Evolutionary conservation across 2,329 filamentous ascomycete genomes (phyloP).

Genomic region (Fusarium pseudocircinatum): DNA sequence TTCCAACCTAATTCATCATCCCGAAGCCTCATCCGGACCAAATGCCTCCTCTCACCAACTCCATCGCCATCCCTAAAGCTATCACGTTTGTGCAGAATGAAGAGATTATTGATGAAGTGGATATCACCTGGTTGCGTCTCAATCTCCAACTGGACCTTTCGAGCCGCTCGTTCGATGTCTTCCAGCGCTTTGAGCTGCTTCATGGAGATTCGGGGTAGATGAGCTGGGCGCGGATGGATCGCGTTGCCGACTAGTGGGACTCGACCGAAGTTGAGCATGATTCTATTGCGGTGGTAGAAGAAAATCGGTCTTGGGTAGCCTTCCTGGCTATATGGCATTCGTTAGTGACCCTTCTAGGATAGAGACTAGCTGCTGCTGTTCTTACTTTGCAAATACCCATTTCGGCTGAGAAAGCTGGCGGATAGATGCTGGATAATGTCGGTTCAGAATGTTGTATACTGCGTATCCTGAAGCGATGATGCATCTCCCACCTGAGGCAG

Average conservation of each 20-base stretch:
- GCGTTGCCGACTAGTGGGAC: constrained; percentile 63
- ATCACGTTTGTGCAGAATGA: constrained; percentile 64
- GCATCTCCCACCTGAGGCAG: constrained; percentile 70
- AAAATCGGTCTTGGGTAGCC: constrained; percentile 62
- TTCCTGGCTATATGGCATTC: neutral
- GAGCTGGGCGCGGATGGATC: constrained; percentile 59
- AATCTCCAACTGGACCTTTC: constrained; percentile 64
- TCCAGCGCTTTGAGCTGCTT: constrained; percentile 66
- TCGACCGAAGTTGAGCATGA: constrained; percentile 68
- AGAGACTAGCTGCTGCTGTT: neutral
- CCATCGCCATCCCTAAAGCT: neutral
- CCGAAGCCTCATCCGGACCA: constrained; percentile 68
- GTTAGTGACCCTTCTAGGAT: too few species aligned
- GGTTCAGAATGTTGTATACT: constrained; percentile 74
- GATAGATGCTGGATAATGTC: constrained; percentile 61
- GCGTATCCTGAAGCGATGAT: constrained; percentile 72
- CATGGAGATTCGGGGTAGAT: constrained; percentile 59
- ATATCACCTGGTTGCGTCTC: constrained; percentile 61
- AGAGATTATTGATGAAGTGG: constrained; percentile 72
- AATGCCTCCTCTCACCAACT: constrained; percentile 51
- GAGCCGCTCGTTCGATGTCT: constrained; percentile 62
- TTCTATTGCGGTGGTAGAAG: constrained; percentile 58
- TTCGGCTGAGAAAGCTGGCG: constrained; percentile 67
- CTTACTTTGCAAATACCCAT: constrained; percentile 73
- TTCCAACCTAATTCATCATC: constrained; percentile 60